Evolutionary conservation across 495 filamentous ascomycete species (phyloP), one percentile per base, ranked within the genome.

Genomic region (Podospora anserina): DNA sequence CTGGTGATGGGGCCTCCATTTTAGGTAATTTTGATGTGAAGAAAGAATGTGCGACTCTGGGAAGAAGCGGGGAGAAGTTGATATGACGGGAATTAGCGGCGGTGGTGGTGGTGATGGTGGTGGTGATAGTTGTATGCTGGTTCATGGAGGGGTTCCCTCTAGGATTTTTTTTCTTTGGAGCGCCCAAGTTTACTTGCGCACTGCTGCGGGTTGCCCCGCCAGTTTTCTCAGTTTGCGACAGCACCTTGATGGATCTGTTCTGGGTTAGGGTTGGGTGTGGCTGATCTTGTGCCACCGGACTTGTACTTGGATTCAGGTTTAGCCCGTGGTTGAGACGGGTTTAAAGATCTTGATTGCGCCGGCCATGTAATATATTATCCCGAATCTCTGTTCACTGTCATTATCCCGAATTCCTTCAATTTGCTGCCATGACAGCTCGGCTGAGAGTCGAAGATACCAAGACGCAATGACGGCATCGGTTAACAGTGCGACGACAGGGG

Each of bases 1-100:
- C 69, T 66, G 71, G 71, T 26, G 56, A 69, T 5, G 71, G 69
- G 15, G 66, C 4, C 4, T 69, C n/a, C 39, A 66, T 69, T 65
- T 13, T 73, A 19, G 66, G 64, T 58, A n/a, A 23, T 4, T 56
- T 63, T 55, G 18, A 3, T 20, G 18, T 3, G 18, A 4, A 20
- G 55, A n/a, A 20, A 18, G 23, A 19, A 19, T 26, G 0, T 49
- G 15, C 13, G 7, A 49, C 65, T 26, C 53, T n/a, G 6, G 34
- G 56, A 6, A 18, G 18, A 53, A 53, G 15, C 18, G 64, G 39
- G 39, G 26, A 11, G 56, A 30, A 30, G 55, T 39, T 28, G 64
- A 16, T 23, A 9, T 49, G 57, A 61, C 18, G 32, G 5, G 28
- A 19, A 5, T 18, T 16, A 9, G 20, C 27, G 20, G 26, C 11